Conservation (phyloP, 176 grass and related monocot species). For the Lolium multiflorum region DNA sequence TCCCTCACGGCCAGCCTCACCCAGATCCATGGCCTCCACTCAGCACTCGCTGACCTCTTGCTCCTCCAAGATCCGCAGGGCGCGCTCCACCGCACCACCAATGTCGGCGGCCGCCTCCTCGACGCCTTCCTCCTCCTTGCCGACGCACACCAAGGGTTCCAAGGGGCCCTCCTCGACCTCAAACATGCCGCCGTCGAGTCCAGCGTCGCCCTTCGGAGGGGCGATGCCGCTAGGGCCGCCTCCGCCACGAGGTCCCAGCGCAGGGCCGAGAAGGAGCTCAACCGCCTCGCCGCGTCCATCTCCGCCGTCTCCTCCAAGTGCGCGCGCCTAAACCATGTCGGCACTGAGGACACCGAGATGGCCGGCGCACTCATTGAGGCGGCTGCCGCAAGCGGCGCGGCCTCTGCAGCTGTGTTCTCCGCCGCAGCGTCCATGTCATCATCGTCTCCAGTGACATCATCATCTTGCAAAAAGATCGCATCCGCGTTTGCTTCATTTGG, state of each 20-base stretch:
- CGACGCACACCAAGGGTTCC: conserved; percentile 59
- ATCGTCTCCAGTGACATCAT: background rate
- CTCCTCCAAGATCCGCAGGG: conserved; percentile 42
- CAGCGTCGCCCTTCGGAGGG: conserved; percentile 18
- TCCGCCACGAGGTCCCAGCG: conserved; percentile 40
- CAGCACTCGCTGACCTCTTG: conserved; percentile 52
- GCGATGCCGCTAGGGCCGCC: conserved; percentile 25
- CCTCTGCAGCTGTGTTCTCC: conserved; percentile 42
- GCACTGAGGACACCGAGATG: conserved; percentile 41
- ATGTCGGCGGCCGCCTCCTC: conserved; percentile 39
- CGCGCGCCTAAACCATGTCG: background rate
- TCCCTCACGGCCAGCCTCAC: conserved; percentile 32
- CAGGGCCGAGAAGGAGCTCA: conserved; percentile 45
- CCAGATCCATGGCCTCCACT: conserved; percentile 48
- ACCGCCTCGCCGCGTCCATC: conserved; percentile 5
- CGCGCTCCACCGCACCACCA: background rate
- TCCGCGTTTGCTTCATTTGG: conserved; percentile 6
- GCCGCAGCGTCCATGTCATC: conserved; percentile 20
- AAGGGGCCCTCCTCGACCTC: conserved; percentile 32
- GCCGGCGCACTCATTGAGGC: conserved; percentile 39
- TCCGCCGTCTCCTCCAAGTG: background rate
- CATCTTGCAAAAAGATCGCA: background rate
- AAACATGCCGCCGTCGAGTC: conserved; percentile 11
- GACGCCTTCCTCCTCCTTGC: conserved; percentile 66
- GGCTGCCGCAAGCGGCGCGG: background rate